Evolutionary conservation across 2,329 filamentous ascomycete species (phyloP), one percentile per base, ranked within the genome.

Genomic region (Ascosphaera pollenicola): DNA sequence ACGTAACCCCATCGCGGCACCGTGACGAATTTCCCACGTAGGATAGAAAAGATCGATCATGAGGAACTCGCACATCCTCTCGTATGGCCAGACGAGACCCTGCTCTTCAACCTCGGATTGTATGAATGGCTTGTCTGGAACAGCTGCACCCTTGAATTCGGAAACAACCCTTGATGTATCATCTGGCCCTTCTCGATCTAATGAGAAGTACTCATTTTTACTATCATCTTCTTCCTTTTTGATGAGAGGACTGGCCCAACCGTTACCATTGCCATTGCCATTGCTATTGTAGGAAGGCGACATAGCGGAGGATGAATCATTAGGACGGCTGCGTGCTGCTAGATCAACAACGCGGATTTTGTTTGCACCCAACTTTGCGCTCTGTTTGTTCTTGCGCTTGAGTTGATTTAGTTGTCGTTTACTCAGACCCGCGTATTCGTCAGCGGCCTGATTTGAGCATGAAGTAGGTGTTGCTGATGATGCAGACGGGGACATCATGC

Each of bases 21-120:
- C 89, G 55, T 98, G 89, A 13, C 89, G 78, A 6, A 85, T 84
- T 57, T 98, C 89, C 91, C 89, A 98, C 37, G 78, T 76, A 2
- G 79, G 66, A 52, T 98, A 87, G 49, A 98, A 95, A 1, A 98
- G 67, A 53, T 98, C 89, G 26, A 95, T 69, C 50, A 82, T 87
- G 42, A 98, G 69, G 49, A 94, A 89, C 44, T 95, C 89, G 55
- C 84, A 94, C 28, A 98, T 71, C 39, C 83, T 75, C 51, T 94
- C 85, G 50, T 82, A 94, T 0, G 89, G 89, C 89, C 89, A 98
- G 53, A 91, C 82, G 2, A 70, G 66, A 2, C 84, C 83, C 49
- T 87, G 72, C 42, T 80, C 69, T 46, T 78, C 73, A 11, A 78
- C 70, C 42, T 91, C 81, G 2, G 74, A 68, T 53, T 92, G 75